Evolutionary conservation across 1,284 basidiomycete genomes (phyloP).

Genomic region (Ganoderma meredithae): DNA sequence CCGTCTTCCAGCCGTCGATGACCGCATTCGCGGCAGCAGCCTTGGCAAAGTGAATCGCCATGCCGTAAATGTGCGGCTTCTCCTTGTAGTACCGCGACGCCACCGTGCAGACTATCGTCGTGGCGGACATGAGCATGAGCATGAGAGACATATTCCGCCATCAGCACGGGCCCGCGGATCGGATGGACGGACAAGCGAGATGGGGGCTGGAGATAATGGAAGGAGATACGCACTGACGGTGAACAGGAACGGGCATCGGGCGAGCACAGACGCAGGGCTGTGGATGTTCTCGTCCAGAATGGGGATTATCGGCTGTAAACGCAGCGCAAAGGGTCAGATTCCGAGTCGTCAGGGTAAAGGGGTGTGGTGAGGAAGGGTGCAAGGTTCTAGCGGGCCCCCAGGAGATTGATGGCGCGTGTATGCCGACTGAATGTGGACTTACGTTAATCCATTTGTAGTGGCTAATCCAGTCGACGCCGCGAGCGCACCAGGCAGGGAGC

Average conservation of each 20-base stretch:
- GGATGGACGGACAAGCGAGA: background rate
- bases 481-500: background rate
- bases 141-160: background rate
- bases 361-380: no score
- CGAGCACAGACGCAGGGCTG: constrained; percentile 45
- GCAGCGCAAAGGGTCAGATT: background rate
- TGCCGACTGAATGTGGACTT: constrained; percentile 41
- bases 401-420: constrained; percentile 49
- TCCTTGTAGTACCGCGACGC: constrained; percentile 46
- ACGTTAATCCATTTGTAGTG: constrained; percentile 49
- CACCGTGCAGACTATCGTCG: constrained; percentile 44
- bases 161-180: background rate
- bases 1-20: constrained; percentile 46
- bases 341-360: background rate
- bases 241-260: constrained; percentile 50
- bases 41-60: constrained; percentile 48
- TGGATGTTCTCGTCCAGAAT: constrained; percentile 49
- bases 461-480: constrained; percentile 31
- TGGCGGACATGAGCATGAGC: background rate
- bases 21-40: constrained; percentile 44
- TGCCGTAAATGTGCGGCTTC: constrained; percentile 45
- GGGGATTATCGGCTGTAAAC: constrained; percentile 41
- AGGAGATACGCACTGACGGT: constrained; percentile 43
- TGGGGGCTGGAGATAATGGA: background rate
- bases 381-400: background rate